Base-by-base conservation (phyloP, 192 early-diverging fungal species). In the Backusella parvicylindrica region DNA sequence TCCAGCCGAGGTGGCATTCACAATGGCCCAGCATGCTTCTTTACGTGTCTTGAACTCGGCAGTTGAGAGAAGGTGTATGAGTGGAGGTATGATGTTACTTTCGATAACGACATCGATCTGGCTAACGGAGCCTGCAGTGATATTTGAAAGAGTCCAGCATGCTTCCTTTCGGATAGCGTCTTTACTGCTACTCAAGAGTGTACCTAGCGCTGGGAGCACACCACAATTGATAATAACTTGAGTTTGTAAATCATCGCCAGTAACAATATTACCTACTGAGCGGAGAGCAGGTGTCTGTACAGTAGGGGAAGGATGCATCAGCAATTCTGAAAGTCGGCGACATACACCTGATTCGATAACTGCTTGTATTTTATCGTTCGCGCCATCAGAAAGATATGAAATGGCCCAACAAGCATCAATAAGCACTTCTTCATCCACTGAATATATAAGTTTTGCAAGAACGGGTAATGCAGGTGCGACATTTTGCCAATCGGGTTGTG, bases 341-440 rank as follows among this genome's bases (percentile, higher is more conserved):
- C 94, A 96, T 49, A 98, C 94, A 56, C 95, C 96, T 21, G 94
- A 87, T 79, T 99, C 96, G 74, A 99, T 96, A 11, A 99, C 98
- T 12, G 95, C 94, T 81, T 98, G 96, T 64, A 99, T 98, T 86
- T 97, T 97, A 75, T 98, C 96, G 84, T 99, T 98, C 41, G 90
- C 64, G 1, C 98, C 98, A 77, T 99, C 97, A 26, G 97, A 98
- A 32, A 99, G 90, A 77, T 99, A 99, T n/a, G 98, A 98, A 74
- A 99, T 94, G 23, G 98, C 98, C 98, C 98, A 99, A 89, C 97
- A 98, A n/a, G 98, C 94, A 81, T 98, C 98, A 16, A 96, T 97
- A 79, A 98, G 85, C 28, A 99, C 90, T 78, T 99, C 98, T 60
- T 97, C 96, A 82, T 99, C 98, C 23, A 86, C 88, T 16, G 94